Conservation (phyloP, 306 rosid species). For the Acacia melanoxylon region DNA sequence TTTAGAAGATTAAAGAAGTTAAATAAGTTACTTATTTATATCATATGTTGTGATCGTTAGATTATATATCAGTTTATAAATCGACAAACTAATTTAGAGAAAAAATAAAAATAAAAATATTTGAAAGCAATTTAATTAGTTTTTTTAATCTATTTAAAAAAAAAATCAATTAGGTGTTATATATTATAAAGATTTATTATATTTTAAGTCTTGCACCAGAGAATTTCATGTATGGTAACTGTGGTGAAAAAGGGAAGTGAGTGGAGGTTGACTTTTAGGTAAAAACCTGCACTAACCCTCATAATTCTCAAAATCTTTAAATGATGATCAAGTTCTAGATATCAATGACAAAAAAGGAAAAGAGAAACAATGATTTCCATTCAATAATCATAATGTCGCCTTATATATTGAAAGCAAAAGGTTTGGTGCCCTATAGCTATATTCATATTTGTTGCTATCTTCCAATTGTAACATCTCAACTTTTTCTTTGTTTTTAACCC, state of each 20-base stretch:
- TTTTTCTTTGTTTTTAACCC: neutral
- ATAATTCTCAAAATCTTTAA: neutral
- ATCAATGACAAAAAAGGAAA: neutral
- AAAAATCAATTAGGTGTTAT: too few relatives aligned
- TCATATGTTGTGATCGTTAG: too few relatives aligned
- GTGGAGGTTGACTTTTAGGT: neutral
- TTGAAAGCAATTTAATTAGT: too few relatives aligned
- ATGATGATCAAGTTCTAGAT: neutral
- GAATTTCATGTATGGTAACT: neutral
- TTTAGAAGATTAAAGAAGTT: fast-evolving
- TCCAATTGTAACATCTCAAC: neutral
- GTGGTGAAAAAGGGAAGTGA: neutral
- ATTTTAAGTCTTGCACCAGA: neutral
- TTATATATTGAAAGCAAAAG: neutral
- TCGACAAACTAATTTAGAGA: too few relatives aligned
- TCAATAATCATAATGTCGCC: neutral
- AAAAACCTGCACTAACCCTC: neutral
- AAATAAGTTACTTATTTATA: too few relatives aligned
- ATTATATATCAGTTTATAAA: too few relatives aligned
- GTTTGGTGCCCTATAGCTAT: neutral
- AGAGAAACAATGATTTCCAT: neutral
- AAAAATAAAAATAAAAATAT: too few relatives aligned
- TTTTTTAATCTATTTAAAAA: too few relatives aligned
- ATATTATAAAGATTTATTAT: too few relatives aligned
- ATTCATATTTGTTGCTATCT: neutral